Evolutionary conservation across 345 rosid species (phyloP), one percentile per base, ranked within the genome.

Genomic region (Erucastrum elatum): DNA sequence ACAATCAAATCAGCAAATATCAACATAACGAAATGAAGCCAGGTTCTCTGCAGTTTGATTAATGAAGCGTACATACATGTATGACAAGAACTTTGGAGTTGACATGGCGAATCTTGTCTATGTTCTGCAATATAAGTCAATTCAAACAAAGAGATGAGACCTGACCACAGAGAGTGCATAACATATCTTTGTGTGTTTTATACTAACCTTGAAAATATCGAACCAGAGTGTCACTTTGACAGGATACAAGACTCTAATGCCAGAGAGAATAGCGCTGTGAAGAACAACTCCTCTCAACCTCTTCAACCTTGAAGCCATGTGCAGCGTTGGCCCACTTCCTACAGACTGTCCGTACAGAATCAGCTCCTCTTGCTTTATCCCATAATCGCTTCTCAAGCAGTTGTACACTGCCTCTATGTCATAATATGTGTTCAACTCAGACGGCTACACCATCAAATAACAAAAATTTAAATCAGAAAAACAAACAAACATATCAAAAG

Each of bases 181-280:
- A 8, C 2, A 37, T 10, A 41, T 4, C 5, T 12, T 12, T 12
- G 5, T 44, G 53, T 44, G 53, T 44, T 44, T 33, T 44, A 12
- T 4, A 49, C 86, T 79, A 78, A 90, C 99, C 87, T 93, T 93
- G 81, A 77, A 95, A 61, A 93, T 93, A 75, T 95, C 99, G 49
- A 95, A 95, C 96, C 96, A 91, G 68, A 95, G 86, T 11, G 99
- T 95, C 94, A 93, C 68, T 84, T 91, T 95, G 84, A 95, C 93
- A 75, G 96, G 96, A 82, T 89, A 95, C 75, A 95, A 63, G 79
- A 95, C 98, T 66, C 99, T 84, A n/a, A 95, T 80, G 73, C 98
- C 99, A 0, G 99, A 93, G 79, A 95, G 94, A 51, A 95, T 91
- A 44, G 99, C 99, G 12, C 99, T 93, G 39, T 95, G 99, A 83